Conservation (phyloP, 2,329 filamentous ascomycete genomes). For the Pseudopithomyces maydicus region DNA sequence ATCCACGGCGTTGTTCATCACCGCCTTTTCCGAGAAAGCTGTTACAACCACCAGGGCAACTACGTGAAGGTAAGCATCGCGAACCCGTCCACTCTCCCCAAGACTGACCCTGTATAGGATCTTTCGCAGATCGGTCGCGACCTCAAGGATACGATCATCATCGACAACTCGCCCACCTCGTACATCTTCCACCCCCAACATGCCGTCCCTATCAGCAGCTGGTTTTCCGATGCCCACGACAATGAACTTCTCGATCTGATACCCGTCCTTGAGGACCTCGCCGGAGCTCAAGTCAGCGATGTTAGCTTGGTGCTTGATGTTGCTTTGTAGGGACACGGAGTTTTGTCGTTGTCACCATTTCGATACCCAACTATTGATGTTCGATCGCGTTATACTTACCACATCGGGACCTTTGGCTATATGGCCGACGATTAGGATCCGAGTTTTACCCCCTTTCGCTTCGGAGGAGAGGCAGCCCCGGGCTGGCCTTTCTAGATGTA, state of each 20-base stretch:
- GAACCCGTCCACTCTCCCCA: constrained; percentile 1
- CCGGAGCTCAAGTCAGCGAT: constrained; percentile 84
- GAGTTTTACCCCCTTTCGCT: constrained; percentile 21
- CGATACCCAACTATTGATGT: constrained; percentile 8
- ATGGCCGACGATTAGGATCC: background rate
- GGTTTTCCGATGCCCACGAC: constrained; percentile 99
- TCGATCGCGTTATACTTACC: constrained; percentile 10
- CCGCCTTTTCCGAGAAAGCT: constrained; percentile 94
- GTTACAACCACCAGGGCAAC: constrained; percentile 99
- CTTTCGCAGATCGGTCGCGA: constrained; percentile 95
- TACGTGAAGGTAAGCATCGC: constrained; percentile 76
- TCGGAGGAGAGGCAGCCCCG: constrained; percentile 16
- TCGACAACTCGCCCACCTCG: constrained; percentile 98
- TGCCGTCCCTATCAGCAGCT: constrained; percentile 98
- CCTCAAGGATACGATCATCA: constrained; percentile 97
- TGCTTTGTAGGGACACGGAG: constrained; percentile 56
- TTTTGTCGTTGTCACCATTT: background rate
- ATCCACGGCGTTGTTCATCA: constrained; percentile 98
- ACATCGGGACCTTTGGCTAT: background rate
- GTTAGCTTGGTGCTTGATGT: constrained; percentile 98
- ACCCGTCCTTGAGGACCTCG: constrained; percentile 96
- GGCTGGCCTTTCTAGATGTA: constrained; percentile 29
- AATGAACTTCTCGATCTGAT: constrained; percentile 98
- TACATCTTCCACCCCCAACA: constrained; percentile 99
- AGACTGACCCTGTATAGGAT: constrained; percentile 58